These are phyloP conservation scores for Pichia sp. DNA, from an alignment of 1,139 yeast species.

Conservation along the genomic window DNA sequence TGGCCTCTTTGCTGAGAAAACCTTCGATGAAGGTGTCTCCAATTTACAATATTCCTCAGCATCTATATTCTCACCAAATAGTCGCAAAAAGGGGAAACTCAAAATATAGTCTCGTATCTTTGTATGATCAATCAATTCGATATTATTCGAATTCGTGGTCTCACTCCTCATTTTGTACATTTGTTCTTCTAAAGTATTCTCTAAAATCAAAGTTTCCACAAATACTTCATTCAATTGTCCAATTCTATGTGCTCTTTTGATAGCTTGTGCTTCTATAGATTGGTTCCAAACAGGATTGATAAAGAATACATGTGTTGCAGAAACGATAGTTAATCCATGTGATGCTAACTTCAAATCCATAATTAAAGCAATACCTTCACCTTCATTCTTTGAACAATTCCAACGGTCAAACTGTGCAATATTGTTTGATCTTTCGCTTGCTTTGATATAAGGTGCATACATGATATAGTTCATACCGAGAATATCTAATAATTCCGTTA, in stretches of 20 bases:
- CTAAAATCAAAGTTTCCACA: conserved; percentile 60
- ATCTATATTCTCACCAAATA: conserved; percentile 18
- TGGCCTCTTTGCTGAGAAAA: too few species aligned
- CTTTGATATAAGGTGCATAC: conserved; percentile 53
- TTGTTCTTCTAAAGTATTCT: conserved; percentile 60
- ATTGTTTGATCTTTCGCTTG: conserved; percentile 45
- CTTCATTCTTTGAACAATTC: conserved; percentile 29
- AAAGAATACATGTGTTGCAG: conserved; percentile 63
- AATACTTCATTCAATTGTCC: conserved; percentile 51
- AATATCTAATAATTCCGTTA: conserved; percentile 57
- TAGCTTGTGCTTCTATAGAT: conserved; percentile 65
- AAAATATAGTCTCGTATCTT: conserved; percentile 53
- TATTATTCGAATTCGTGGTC: conserved; percentile 21
- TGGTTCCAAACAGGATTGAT: conserved; percentile 66
- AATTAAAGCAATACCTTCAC: conserved; percentile 41
- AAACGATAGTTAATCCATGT: conserved; percentile 61
- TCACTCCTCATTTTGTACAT: conserved; percentile 38
- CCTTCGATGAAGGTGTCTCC: too few species aligned
- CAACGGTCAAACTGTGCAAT: conserved; percentile 43
- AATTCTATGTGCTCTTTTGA: conserved; percentile 66
- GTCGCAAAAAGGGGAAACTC: conserved; percentile 39
- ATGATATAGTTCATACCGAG: conserved; percentile 53
- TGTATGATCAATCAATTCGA: conserved; percentile 41
- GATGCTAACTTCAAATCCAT: conserved; percentile 67
- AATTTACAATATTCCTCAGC: conserved; percentile 11